phyloP scores from a whole-genome alignment of 352 stramenopile genomes.

The Pythium sp. region DNA sequence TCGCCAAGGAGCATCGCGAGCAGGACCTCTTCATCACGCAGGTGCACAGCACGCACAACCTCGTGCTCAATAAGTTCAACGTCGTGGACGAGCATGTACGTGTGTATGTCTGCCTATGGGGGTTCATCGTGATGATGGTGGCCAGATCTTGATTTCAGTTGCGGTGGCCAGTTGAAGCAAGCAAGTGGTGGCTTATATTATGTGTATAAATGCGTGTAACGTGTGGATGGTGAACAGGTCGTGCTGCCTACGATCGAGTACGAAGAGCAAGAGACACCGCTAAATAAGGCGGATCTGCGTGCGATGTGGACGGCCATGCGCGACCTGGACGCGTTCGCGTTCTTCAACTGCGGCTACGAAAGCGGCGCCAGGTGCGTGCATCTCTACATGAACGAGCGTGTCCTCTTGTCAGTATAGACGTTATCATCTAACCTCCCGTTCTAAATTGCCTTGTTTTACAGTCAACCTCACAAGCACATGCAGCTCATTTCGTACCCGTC shows the following conservation, averaged over 20 bases:
- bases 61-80: constrained; percentile 84
- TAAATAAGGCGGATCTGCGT: constrained; percentile 48
- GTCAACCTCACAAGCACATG: constrained; percentile 88
- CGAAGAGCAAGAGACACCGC: constrained; percentile 55
- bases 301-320: constrained; percentile 76
- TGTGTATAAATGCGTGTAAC: neutral
- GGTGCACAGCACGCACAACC: constrained; percentile 69
- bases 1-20: constrained; percentile 70
- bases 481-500: constrained; percentile 83
- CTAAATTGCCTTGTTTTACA: neutral
- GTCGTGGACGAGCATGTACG: constrained; percentile 74
- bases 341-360: constrained; percentile 85
- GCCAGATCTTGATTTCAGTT: neutral
- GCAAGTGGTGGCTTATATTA: neutral
- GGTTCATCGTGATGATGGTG: neutral
- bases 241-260: constrained; percentile 76
- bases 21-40: constrained; percentile 61
- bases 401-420: no score
- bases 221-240: constrained; percentile 19
- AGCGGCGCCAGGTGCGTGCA: constrained; percentile 60
- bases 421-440: no score
- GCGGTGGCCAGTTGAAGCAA: neutral
- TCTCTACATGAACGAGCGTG: no score
- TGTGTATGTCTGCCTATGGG: constrained; percentile 2
- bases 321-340: constrained; percentile 69